phyloP scores from a whole-genome alignment of 257 asterid species.

The Ilex aquifolium region DNA sequence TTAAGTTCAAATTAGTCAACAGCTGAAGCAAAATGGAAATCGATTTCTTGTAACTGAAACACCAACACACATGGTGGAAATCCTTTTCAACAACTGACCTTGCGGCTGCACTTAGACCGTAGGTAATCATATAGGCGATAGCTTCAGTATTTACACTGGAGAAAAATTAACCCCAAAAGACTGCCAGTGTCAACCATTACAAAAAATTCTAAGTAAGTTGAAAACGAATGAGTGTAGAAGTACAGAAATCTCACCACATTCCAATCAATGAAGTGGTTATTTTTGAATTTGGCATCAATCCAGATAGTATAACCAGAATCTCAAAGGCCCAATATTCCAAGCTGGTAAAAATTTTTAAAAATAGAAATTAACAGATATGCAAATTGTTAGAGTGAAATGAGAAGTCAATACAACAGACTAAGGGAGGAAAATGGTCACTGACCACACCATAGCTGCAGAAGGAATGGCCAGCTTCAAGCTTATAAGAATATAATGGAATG shows the following conservation, averaged over 20 bases:
- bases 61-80: neutral
- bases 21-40: no score
- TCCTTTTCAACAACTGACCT: slow-evolving; percentile 23
- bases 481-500: slow-evolving; percentile 17
- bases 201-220: neutral
- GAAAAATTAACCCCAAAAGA: neutral
- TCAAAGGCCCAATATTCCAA: slow-evolving; percentile 88
- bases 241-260: slow-evolving; percentile 51
- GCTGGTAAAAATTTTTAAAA: slow-evolving; percentile 23
- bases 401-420: no score
- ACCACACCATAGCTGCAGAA: slow-evolving; percentile 70
- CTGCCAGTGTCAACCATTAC: neutral
- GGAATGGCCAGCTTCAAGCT: slow-evolving; percentile 57
- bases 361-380: no score
- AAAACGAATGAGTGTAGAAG: neutral
- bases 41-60: neutral
- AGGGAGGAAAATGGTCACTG: no score
- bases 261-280: slow-evolving; percentile 68
- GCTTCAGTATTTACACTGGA: slow-evolving; percentile 39
- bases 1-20: no score
- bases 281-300: slow-evolving; percentile 74
- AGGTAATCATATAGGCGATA: slow-evolving; percentile 51
- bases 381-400: no score
- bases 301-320: slow-evolving; percentile 72
- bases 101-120: slow-evolving; percentile 77